phyloP scores from a whole-genome alignment of 352 stramenopile genomes.

The Pythium dissotocum region DNA sequence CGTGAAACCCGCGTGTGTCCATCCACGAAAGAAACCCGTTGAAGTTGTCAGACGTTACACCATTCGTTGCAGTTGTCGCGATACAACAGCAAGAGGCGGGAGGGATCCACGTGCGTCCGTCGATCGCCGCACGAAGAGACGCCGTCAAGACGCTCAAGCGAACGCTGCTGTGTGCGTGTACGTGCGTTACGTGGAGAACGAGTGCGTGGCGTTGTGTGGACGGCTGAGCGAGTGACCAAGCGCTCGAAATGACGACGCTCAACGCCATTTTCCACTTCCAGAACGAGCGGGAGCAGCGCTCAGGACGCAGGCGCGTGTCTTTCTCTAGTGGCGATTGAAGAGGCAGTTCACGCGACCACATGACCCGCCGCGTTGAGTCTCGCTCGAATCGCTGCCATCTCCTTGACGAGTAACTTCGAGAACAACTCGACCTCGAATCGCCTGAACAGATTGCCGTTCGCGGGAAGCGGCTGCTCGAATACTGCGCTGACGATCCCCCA shows the following conservation, averaged over 20 bases:
- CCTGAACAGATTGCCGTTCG: slow-evolving; percentile 31
- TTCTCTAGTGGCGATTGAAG: not conserved
- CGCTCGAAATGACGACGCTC: slow-evolving; percentile 22
- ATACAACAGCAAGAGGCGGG: too few species aligned
- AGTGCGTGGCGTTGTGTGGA: not conserved
- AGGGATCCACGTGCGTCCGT: too few species aligned
- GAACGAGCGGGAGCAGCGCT: slow-evolving; percentile 29
- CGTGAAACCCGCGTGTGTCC: too few species aligned
- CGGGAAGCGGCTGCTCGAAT: slow-evolving; percentile 36
- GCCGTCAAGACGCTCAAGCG: too few species aligned
- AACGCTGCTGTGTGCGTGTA: too few species aligned
- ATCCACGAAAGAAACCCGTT: too few species aligned
- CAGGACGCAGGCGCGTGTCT: slow-evolving; percentile 25
- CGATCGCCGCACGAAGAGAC: too few species aligned
- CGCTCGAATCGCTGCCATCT: not conserved
- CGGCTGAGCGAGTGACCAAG: not conserved
- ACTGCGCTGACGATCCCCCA: slow-evolving; percentile 45
- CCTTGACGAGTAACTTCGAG: slow-evolving; percentile 21
- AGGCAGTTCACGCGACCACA: not conserved
- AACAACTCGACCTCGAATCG: slow-evolving; percentile 41
- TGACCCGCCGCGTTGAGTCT: not conserved
- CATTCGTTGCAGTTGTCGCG: too few species aligned
- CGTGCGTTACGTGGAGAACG: too few species aligned
- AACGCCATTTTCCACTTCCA: slow-evolving; percentile 42
- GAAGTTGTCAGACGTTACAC: too few species aligned